These are phyloP conservation scores for Chaetomium fimeti DNA, from an alignment of 495 filamentous ascomycete species.

Conservation along the genomic window DNA sequence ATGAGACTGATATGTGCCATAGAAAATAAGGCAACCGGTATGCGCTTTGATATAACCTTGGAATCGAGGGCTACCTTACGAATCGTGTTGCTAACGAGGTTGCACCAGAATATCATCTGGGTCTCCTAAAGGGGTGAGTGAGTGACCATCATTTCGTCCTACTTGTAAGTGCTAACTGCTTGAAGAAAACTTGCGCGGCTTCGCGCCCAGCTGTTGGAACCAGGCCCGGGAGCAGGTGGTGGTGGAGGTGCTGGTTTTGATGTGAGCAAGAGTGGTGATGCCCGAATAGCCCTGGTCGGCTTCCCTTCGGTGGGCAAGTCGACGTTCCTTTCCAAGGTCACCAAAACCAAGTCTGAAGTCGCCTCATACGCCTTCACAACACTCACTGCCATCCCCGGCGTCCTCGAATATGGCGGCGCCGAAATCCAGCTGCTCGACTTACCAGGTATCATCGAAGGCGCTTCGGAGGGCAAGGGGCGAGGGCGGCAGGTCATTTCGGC, in stretches of 20 bases:
- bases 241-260: conserved; percentile 83
- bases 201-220: conserved; percentile 92
- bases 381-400: conserved; percentile 94
- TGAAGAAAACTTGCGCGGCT: conserved; percentile 90
- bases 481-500: conserved; percentile 97
- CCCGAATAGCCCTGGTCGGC: conserved; percentile 93
- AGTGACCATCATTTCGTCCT: neutral
- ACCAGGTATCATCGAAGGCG: conserved; percentile 98
- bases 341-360: conserved; percentile 95
- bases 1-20: conserved; percentile 34
- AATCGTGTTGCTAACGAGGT: conserved; percentile 1
- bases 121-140: conserved; percentile 89
- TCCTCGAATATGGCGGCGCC: conserved; percentile 95
- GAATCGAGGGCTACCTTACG: too few species aligned
- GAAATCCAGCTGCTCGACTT: conserved; percentile 99
- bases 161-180: conserved; percentile 19
- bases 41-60: conserved; percentile 9
- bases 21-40: conserved; percentile 99
- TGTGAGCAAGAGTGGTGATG: conserved; percentile 95
- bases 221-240: conserved; percentile 73
- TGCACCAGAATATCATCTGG: conserved; percentile 86
- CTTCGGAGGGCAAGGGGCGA: conserved; percentile 92
- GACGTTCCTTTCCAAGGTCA: conserved; percentile 97
- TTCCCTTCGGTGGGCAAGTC: conserved; percentile 99
- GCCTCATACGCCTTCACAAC: conserved; percentile 98